Conservation (phyloP, 139 green algal species). For the Pleodorina starrii region DNA sequence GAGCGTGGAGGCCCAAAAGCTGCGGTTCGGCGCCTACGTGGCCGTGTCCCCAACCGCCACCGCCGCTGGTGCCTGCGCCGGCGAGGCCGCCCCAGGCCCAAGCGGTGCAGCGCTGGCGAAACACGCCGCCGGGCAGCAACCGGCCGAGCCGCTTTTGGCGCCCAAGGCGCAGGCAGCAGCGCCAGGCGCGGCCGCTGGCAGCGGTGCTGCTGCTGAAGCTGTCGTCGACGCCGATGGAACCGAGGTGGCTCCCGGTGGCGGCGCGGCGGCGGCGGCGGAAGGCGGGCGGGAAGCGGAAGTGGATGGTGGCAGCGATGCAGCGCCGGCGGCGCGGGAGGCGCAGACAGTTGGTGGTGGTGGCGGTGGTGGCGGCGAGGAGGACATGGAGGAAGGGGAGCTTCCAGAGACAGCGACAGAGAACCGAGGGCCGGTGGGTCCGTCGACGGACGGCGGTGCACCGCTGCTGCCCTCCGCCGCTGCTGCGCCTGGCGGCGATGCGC, state of each 20-base stretch:
- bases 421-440: too few species aligned
- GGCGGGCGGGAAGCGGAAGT: not conserved
- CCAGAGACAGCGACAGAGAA: not conserved
- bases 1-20: not conserved
- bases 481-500: too few species aligned
- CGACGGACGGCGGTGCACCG: too few species aligned
- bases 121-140: not conserved
- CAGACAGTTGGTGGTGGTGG: not conserved
- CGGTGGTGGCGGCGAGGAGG: not conserved
- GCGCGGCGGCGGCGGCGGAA: too few species aligned
- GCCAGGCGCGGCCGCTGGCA: not conserved
- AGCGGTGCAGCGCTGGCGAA: not conserved
- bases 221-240: too few species aligned
- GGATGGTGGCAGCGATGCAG: not conserved
- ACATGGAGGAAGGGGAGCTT: constrained; percentile 49
- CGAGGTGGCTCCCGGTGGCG: too few species aligned
- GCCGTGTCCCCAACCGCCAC: too few species aligned
- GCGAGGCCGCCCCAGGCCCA: too few species aligned
- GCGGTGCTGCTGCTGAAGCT: too few species aligned
- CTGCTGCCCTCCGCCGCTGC: too few species aligned
- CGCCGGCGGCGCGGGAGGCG: too few species aligned
- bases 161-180: not conserved
- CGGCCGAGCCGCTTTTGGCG: not conserved
- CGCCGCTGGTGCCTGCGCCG: not conserved
- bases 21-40: not conserved